Evolutionary conservation across 2,329 filamentous ascomycete genomes (phyloP).

Genomic region (Tympanopsis confertula): DNA sequence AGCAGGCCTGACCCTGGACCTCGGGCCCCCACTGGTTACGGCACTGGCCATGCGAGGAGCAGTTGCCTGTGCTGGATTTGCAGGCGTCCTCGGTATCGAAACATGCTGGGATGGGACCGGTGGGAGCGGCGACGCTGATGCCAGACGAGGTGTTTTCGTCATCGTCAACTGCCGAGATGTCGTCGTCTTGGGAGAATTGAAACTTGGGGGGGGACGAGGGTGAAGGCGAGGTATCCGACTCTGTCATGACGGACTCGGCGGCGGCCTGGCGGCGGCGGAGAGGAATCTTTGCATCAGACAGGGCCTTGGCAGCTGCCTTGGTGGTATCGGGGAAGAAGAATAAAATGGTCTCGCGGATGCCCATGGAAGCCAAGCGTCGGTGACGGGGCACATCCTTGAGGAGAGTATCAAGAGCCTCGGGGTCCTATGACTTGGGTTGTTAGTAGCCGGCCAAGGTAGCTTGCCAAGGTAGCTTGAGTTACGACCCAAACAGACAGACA

Average conservation of each 20-base stretch:
- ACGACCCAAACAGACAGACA: constrained; percentile 15
- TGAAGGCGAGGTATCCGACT: constrained; percentile 9
- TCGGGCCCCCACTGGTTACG: constrained; percentile 32
- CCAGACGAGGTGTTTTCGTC: constrained; percentile 20
- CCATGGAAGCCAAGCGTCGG: constrained; percentile 28
- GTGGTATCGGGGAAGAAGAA: constrained; percentile 35
- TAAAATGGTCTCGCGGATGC: constrained; percentile 43
- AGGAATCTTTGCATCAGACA: constrained; percentile 6
- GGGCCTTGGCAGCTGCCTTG: too few species aligned
- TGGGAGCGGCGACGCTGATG: constrained; percentile 14
- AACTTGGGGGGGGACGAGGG: constrained; percentile 14
- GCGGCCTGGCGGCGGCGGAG: constrained; percentile 3
- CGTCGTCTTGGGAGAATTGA: constrained; percentile 16
- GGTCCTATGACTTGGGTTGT: constrained; percentile 17
- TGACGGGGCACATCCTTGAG: constrained; percentile 31
- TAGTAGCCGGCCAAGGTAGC: constrained; percentile 6
- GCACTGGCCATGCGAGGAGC: constrained; percentile 74
- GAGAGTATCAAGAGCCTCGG: constrained; percentile 28
- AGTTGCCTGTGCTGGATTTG: constrained; percentile 59
- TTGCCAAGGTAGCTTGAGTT: constrained; percentile 8
- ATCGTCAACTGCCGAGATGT: constrained; percentile 13
- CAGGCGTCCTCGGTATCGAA: constrained; percentile 63
- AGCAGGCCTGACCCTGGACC: constrained; percentile 46
- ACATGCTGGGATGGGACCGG: constrained; percentile 53
- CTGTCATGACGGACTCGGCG: constrained; percentile 1